phyloP scores from a whole-genome alignment of 148 eudicot genomes.

The Camellia japonica region DNA sequence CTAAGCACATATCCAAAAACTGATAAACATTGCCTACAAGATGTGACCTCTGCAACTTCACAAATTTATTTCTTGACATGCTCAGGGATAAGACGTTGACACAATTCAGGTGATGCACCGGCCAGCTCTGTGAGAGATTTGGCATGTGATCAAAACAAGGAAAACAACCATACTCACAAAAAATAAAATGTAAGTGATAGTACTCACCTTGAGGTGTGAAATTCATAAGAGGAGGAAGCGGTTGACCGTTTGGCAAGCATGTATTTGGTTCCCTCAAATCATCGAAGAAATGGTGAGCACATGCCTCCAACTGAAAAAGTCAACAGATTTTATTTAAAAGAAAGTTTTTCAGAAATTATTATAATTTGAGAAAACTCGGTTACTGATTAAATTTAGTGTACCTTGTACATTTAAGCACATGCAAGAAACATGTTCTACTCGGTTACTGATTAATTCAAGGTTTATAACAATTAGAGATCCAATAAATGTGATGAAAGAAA shows the following conservation, averaged over 20 bases:
- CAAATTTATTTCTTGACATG: slow-evolving; percentile 40
- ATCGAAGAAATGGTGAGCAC: slow-evolving; percentile 93
- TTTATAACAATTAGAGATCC: neutral
- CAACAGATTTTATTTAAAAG: neutral
- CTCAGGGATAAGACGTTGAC: slow-evolving; percentile 64
- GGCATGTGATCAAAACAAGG: slow-evolving; percentile 11
- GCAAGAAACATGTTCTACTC: neutral
- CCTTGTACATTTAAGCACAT: neutral
- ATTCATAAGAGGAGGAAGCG: slow-evolving; percentile 73
- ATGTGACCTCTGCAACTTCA: neutral
- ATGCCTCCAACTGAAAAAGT: slow-evolving; percentile 88
- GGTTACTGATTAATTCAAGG: neutral
- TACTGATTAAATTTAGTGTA: neutral
- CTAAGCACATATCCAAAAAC: slow-evolving; percentile 13
- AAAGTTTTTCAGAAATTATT: neutral
- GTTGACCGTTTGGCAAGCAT: slow-evolving; percentile 70
- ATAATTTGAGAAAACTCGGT: neutral
- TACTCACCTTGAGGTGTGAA: slow-evolving; percentile 76
- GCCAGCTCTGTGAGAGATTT: slow-evolving; percentile 54
- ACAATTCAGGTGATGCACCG: slow-evolving; percentile 61
- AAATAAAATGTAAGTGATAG: neutral
- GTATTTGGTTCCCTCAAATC: slow-evolving; percentile 75
- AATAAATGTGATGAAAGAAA: neutral
- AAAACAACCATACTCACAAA: neutral
- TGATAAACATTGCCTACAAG: slow-evolving; percentile 14